A percentile compares a stretch with the other conserved stretches of the same genome.
These are phyloP conservation scores for Claviceps lovelessii DNA, from an alignment of 2,329 filamentous ascomycete species.

Conservation along the genomic window DNA sequence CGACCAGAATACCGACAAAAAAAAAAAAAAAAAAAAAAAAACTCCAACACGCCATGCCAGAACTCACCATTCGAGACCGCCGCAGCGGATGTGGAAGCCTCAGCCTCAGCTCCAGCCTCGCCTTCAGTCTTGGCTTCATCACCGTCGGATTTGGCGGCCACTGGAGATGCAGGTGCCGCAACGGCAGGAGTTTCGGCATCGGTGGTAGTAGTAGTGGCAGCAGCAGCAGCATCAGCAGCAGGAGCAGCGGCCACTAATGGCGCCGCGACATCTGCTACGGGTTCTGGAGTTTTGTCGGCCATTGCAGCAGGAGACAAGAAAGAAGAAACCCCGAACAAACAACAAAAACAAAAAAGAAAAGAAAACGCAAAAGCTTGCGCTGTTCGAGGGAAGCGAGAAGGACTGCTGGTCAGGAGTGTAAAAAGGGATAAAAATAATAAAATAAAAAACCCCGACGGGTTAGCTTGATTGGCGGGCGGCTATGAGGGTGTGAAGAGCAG, in stretches of 20 bases:
- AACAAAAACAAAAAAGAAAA: neutral
- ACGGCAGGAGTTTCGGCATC: constrained; percentile 11
- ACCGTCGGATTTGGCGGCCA: constrained; percentile 6
- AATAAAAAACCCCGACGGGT: neutral
- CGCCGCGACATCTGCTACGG: constrained; percentile 20
- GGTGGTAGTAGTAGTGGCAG: neutral
- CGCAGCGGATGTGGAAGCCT: constrained; percentile 14
- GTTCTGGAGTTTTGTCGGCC: constrained; percentile 25
- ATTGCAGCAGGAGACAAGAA: constrained; percentile 15
- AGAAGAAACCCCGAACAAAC: constrained; percentile 4
- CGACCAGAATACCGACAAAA: neutral
- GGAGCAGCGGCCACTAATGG: constrained; percentile 13
- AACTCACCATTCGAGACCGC: constrained; percentile 20
- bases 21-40: neutral
- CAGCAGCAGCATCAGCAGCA: neutral
- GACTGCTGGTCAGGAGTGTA: neutral
- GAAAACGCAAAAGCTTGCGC: constrained; percentile 4
- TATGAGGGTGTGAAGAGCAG: neutral
- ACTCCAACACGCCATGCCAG: neutral
- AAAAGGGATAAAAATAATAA: neutral
- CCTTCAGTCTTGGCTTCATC: constrained; percentile 11
- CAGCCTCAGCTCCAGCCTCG: constrained; percentile 12
- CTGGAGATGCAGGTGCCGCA: constrained; percentile 9
- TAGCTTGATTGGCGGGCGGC: neutral
- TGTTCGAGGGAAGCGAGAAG: neutral